Conservation (phyloP, 108 stramenopile species). For the Aurantiochytrium sp. region DNA sequence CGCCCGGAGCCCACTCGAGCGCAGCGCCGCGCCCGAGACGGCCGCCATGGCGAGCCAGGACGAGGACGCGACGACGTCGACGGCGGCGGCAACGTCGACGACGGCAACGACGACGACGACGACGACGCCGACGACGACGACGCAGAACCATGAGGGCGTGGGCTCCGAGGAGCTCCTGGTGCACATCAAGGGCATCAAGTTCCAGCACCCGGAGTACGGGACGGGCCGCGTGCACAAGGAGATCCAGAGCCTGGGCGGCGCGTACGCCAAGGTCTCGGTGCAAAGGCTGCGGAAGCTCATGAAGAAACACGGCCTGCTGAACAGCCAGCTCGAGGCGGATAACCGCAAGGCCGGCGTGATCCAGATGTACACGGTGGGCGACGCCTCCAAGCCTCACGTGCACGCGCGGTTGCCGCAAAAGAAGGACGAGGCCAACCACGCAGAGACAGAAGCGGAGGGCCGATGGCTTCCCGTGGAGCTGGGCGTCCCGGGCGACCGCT, state of each 20-base stretch:
- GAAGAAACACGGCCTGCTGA: constrained; percentile 13
- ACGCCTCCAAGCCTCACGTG: not conserved
- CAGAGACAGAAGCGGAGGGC: not conserved
- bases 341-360: not conserved
- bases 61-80: no score
- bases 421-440: not conserved
- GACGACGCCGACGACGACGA: no score
- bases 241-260: not conserved
- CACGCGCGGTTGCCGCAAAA: not conserved
- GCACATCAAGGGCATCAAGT: constrained; percentile 28
- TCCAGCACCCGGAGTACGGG: constrained; percentile 7
- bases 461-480: constrained; percentile 3
- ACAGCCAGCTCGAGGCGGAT: constrained; percentile 7
- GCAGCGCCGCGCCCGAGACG: no score
- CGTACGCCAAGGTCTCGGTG: not conserved
- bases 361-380: constrained; percentile 3
- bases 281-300: not conserved
- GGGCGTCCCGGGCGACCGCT: not conserved
- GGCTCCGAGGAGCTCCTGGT: constrained; percentile 24
- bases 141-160: no score
- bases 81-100: no score
- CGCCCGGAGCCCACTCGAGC: no score
- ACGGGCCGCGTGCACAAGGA: not conserved
- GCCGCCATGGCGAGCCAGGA: no score
- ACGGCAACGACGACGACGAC: no score